Evolutionary conservation across 495 filamentous ascomycete genomes (phyloP).

Genomic region (Coniosporium apollinis): DNA sequence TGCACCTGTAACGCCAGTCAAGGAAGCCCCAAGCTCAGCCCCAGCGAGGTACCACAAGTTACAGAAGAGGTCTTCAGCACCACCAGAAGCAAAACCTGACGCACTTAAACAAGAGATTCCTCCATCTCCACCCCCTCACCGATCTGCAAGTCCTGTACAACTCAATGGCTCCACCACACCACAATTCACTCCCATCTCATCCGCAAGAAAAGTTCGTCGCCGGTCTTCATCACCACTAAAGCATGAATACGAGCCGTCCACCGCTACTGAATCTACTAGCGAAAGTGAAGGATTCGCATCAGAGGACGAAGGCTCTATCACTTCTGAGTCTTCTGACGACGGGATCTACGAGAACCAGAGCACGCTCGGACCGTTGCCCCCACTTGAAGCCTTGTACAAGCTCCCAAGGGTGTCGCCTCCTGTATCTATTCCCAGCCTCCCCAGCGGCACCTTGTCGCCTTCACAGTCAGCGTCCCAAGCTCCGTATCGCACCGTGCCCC

Average conservation of each 20-base stretch:
- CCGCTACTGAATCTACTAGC: constrained; percentile 40
- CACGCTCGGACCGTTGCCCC: background rate
- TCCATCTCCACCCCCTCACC: constrained; percentile 28
- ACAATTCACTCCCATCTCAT: constrained; percentile 23
- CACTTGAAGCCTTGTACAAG: constrained; percentile 5
- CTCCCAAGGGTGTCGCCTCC: constrained; percentile 20
- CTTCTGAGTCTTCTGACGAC: constrained; percentile 37
- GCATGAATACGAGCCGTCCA: constrained; percentile 92
- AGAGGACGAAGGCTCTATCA: constrained; percentile 16
- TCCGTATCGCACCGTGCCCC: constrained; percentile 38
- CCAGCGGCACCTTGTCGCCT: constrained; percentile 42
- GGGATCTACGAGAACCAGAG: constrained; percentile 30
- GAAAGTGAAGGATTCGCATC: constrained; percentile 22
- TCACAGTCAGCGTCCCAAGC: constrained; percentile 65
- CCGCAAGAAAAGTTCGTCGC: constrained; percentile 27
- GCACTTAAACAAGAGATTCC: constrained; percentile 21
- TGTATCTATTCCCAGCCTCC: constrained; percentile 27
- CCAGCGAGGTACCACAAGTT: too few relatives aligned
- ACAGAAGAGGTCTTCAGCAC: background rate
- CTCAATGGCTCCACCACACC: constrained; percentile 30
- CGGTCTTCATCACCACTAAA: constrained; percentile 88
- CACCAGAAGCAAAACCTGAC: constrained; percentile 4
- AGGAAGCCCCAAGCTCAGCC: too few relatives aligned
- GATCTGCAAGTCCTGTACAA: constrained; percentile 29
- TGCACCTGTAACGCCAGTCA: too few relatives aligned